Base-by-base conservation (phyloP, 73 alveolate genomes). In the Tetrahymena borealis region DNA sequence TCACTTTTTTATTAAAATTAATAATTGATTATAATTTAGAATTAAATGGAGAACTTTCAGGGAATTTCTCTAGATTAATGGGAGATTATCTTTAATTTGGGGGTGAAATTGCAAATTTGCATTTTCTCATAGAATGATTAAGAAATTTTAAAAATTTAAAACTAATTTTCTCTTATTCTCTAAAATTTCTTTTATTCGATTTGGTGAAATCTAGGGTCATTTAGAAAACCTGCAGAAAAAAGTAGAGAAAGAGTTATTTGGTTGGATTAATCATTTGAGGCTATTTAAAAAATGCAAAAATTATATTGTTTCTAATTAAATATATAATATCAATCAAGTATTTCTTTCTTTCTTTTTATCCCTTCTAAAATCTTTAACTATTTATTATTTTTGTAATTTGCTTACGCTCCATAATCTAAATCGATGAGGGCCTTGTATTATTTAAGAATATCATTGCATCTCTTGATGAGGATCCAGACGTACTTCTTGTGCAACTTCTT, bases 401-500 rank as follows among this genome's bases (percentile, higher is more conserved):
- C 10, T 37, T 79, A 79, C 60, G 2, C 32, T 16, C 60, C 60
- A 32, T 37, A 79, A 32, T 38, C 91, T 32, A 79, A 79, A 9
- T 79, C 91, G 11, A 60, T 60, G 13, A 93, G 91, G 39, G 90
- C 78, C 40, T 79, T 32, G 28, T 93, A 43, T 33, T 90, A 31
- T 91, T 93, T 95, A 90, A 96, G 94, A 78, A 93, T 91, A 85
- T 97, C 98, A 90, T 97, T 94, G 39, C 96, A 94, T 91, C 94
- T 93, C 77, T 94, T 60, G 24, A 98, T 39, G 92, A 98, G 90
- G 97, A 95, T 94, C 40, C 96, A 93, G 79, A 98, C 99, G 93
- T 97, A 98, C 90, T 96, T 96, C 94, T 97, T 98, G 93, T 98
- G 99, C 32, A 98, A 91, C 39, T 96, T 97, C 97, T 97, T 98